phyloP scores from a whole-genome alignment of 1,284 basidiomycete species.

The Coniferiporia sulphurascens region DNA sequence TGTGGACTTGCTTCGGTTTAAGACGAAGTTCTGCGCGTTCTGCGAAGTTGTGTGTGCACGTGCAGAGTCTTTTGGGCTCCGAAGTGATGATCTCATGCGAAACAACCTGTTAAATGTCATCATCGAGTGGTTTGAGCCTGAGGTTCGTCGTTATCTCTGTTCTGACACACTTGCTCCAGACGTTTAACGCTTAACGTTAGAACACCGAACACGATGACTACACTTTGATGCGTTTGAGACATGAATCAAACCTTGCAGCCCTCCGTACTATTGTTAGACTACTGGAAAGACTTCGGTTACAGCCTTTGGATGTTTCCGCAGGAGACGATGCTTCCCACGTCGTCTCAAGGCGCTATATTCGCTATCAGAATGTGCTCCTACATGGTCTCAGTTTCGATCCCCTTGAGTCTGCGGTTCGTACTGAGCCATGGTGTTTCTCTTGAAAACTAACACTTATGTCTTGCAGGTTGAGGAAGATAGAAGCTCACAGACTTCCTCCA shows the following conservation, averaged over 20 bases:
- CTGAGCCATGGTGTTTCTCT: neutral
- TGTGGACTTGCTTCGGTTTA: conserved; percentile 54
- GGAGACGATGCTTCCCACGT: conserved; percentile 67
- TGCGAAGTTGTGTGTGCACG: conserved; percentile 66
- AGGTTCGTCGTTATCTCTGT: conserved; percentile 33
- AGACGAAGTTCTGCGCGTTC: conserved; percentile 72
- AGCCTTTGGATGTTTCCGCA: conserved; percentile 48
- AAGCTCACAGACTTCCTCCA: conserved; percentile 14
- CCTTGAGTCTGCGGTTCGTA: conserved; percentile 17
- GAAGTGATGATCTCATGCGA: conserved; percentile 63
- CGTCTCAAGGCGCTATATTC: conserved; percentile 73
- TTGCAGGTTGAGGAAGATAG: conserved; percentile 13
- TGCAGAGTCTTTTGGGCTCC: conserved; percentile 54
- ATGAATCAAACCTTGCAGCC: conserved; percentile 70
- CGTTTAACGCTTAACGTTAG: conserved; percentile 12
- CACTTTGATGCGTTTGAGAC: conserved; percentile 32
- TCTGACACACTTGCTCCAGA: neutral
- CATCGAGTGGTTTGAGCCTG: conserved; percentile 65
- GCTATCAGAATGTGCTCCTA: conserved; percentile 65
- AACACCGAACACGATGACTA: conserved; percentile 8
- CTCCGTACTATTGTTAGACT: conserved; percentile 69
- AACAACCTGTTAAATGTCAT: conserved; percentile 71
- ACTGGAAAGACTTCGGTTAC: conserved; percentile 73
- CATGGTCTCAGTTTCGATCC: conserved; percentile 48
- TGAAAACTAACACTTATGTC: neutral